phyloP scores from a whole-genome alignment of 2,329 filamentous ascomycete species.

The Trichoderma atroviride region DNA sequence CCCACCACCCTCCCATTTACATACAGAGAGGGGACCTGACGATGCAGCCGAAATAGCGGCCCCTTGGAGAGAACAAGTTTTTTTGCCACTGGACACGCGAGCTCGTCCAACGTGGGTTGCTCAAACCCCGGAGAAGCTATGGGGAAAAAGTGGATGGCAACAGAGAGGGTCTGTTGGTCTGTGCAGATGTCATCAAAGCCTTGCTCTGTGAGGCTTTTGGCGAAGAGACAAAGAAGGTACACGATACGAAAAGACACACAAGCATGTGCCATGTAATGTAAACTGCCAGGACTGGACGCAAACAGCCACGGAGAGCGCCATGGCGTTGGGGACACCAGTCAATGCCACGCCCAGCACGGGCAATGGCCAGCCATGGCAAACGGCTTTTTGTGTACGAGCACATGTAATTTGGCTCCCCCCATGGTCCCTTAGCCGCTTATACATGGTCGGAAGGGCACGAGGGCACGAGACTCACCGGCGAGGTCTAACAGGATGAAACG shows the following conservation, averaged over 20 bases:
- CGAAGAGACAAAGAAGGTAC: not conserved
- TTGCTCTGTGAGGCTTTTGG: not conserved
- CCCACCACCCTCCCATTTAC: not conserved
- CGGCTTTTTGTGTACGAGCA: no score
- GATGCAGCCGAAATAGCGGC: not conserved
- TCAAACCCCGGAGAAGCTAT: not conserved
- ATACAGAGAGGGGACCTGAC: not conserved
- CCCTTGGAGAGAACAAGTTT: not conserved
- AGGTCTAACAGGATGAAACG: conserved; percentile 20
- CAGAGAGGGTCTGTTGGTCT: not conserved
- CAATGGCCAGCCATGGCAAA: not conserved
- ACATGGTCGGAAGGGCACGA: not conserved
- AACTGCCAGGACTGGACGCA: not conserved
- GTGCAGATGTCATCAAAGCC: conserved; percentile 1
- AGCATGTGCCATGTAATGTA: not conserved
- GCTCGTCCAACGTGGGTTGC: conserved; percentile 21
- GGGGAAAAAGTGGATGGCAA: not conserved
- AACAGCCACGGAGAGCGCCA: not conserved
- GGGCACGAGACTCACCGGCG: conserved; percentile 24
- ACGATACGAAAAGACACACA: no score
- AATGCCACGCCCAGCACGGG: not conserved
- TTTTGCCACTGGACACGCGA: conserved; percentile 22
- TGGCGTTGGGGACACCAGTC: not conserved
- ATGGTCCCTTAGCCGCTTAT: not conserved
- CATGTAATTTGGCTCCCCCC: not conserved